phyloP scores from a whole-genome alignment of 257 asterid genomes.

The Cruciata laevipes region DNA sequence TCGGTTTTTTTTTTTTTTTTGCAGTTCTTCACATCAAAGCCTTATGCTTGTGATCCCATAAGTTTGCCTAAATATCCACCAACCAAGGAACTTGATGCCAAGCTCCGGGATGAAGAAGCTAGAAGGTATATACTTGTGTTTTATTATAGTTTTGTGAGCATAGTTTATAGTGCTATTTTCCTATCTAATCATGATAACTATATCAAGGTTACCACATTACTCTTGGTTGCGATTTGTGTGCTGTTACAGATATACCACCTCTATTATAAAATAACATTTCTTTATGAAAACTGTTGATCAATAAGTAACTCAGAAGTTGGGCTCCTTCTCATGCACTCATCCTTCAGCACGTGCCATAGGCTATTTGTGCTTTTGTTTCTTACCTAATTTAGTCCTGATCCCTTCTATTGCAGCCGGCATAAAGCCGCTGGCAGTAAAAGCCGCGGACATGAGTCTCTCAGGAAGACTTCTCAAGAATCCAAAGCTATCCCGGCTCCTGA shows the following conservation, averaged over 20 bases:
- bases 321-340: not conserved
- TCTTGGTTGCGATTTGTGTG: not conserved
- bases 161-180: not conserved
- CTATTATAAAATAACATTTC: not conserved
- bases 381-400: not conserved
- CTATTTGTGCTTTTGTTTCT: slow-evolving; percentile 6
- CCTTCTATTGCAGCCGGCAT: slow-evolving; percentile 35
- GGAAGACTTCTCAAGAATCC: slow-evolving; percentile 41
- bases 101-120: slow-evolving; percentile 60
- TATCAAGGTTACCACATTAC: not conserved
- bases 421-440: slow-evolving; percentile 45
- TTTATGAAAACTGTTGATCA: not conserved
- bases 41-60: slow-evolving; percentile 85
- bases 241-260: not conserved
- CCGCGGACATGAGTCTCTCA: slow-evolving; percentile 36
- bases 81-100: slow-evolving; percentile 71
- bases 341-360: not conserved
- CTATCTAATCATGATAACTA: not conserved
- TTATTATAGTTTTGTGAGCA: not conserved
- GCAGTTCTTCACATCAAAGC: slow-evolving; percentile 72
- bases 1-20: no score
- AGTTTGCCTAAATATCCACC: slow-evolving; percentile 75
- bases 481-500: slow-evolving; percentile 56
- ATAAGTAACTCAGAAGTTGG: not conserved
- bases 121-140: slow-evolving; percentile 38